A percentile compares a stretch with the other conserved stretches of the same genome.
phyloP scores from a whole-genome alignment of 495 filamentous ascomycete species.

The Zalerion maritima region DNA sequence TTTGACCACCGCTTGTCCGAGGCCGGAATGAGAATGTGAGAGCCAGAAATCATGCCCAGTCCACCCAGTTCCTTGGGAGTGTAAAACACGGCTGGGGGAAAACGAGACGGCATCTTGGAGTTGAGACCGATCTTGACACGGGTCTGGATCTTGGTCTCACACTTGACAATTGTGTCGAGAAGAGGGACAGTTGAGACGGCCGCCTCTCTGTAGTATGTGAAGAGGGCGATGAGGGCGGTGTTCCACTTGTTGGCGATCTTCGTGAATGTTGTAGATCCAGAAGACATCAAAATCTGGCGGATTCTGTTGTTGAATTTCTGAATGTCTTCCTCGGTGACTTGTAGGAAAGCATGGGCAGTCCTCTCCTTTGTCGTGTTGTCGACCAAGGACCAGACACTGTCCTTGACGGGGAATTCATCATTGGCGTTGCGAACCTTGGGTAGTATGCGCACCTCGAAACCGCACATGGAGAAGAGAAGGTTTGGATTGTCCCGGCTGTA shows the following conservation, averaged over 20 bases:
- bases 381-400: slow-evolving; percentile 94
- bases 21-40: slow-evolving; percentile 94
- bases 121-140: slow-evolving; percentile 98
- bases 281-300: slow-evolving; percentile 97
- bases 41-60: slow-evolving; percentile 97
- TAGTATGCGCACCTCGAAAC: slow-evolving; percentile 93
- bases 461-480: slow-evolving; percentile 92
- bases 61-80: slow-evolving; percentile 98
- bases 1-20: slow-evolving; percentile 97
- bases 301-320: slow-evolving; percentile 99
- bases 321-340: slow-evolving; percentile 96
- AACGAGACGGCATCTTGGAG: slow-evolving; percentile 99
- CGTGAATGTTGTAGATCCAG: slow-evolving; percentile 96
- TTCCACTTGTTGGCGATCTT: slow-evolving; percentile 99
- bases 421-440: slow-evolving; percentile 92
- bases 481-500: slow-evolving; percentile 99
- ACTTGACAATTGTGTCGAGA: slow-evolving; percentile 97
- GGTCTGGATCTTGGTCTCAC: slow-evolving; percentile 99
- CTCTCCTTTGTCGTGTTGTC: slow-evolving; percentile 94
- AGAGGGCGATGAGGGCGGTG: slow-evolving; percentile 92
- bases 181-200: slow-evolving; percentile 94
- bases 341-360: slow-evolving; percentile 94
- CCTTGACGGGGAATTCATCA: slow-evolving; percentile 93
- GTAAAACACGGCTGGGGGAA: slow-evolving; percentile 97
- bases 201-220: slow-evolving; percentile 98